phyloP scores from a whole-genome alignment of 1,284 basidiomycete species.

The Somion occarium region DNA sequence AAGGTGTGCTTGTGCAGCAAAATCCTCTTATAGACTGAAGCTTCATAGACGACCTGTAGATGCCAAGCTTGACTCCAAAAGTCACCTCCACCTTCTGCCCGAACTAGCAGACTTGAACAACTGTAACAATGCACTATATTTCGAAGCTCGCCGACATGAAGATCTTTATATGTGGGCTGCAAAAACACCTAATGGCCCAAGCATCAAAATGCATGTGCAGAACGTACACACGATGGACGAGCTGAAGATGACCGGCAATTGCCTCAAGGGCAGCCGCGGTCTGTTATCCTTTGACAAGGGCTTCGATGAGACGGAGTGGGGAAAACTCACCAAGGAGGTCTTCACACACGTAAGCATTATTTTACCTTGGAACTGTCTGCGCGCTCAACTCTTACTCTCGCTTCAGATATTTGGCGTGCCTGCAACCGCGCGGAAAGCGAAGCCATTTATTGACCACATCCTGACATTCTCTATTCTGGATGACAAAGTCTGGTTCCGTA shows the following conservation, averaged over 20 bases:
- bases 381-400: slow-evolving; percentile 2
- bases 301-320: slow-evolving; percentile 91
- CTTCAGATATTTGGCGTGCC: slow-evolving; percentile 93
- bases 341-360: slow-evolving; percentile 87
- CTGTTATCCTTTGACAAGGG: slow-evolving; percentile 89
- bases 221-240: slow-evolving; percentile 99
- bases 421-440: slow-evolving; percentile 81
- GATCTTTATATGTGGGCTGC: slow-evolving; percentile 97
- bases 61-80: slow-evolving; percentile 96
- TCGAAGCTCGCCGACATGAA: slow-evolving; percentile 93
- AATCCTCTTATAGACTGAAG: background rate
- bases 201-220: slow-evolving; percentile 96
- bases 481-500: slow-evolving; percentile 98
- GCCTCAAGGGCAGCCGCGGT: slow-evolving; percentile 92
- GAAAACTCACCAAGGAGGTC: slow-evolving; percentile 87
- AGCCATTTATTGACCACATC: slow-evolving; percentile 98
- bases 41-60: slow-evolving; percentile 44
- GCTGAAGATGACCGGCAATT: slow-evolving; percentile 99
- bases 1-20: slow-evolving; percentile 53
- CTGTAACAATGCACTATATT: slow-evolving; percentile 97
- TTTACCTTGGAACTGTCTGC: slow-evolving; percentile 3
- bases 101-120: slow-evolving; percentile 98
- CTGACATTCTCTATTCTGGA: slow-evolving; percentile 95
- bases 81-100: slow-evolving; percentile 89
- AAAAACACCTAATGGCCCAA: slow-evolving; percentile 97